Conservation (phyloP, 176 grass and related monocot species). For the Avena sativa region DNA sequence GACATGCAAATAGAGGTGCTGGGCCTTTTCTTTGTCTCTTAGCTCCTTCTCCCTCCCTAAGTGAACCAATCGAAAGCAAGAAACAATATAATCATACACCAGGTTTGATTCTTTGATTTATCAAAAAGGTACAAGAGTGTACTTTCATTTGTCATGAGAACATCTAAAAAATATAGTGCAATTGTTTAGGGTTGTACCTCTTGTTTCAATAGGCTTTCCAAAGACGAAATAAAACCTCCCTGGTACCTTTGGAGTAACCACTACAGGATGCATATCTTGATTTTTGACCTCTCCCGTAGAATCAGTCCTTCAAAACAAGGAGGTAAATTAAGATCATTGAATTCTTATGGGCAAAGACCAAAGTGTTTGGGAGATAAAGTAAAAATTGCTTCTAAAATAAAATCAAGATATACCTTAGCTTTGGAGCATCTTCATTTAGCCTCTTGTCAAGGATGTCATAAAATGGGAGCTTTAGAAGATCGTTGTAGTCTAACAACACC, state of each 20-base stretch:
- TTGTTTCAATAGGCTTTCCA: conserved; percentile 88
- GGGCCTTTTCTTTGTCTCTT: conserved; percentile 66
- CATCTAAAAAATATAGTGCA: not conserved
- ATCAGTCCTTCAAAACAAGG: conserved; percentile 53
- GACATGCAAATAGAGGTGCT: conserved; percentile 71
- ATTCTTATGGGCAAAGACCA: not conserved
- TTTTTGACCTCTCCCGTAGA: conserved; percentile 69
- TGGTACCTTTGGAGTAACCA: conserved; percentile 68
- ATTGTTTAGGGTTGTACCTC: conserved; percentile 47
- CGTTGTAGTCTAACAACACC: conserved; percentile 87
- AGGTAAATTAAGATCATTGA: not conserved
- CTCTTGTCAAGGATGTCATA: conserved; percentile 71
- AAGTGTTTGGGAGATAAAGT: not conserved
- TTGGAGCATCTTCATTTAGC: conserved; percentile 61
- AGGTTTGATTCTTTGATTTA: not conserved
- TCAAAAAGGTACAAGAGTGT: not conserved
- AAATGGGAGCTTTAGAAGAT: conserved; percentile 83
- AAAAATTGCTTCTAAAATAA: not conserved
- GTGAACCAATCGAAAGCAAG: not conserved
- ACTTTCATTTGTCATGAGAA: not conserved
- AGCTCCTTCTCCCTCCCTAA: conserved; percentile 76
- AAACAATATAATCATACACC: conserved; percentile 4
- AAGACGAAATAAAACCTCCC: conserved; percentile 87
- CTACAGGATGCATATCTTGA: conserved; percentile 64
- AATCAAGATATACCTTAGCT: conserved; percentile 58